phyloP scores from a whole-genome alignment of 441 rosid genomes.

The Flueggea neowawraea region DNA sequence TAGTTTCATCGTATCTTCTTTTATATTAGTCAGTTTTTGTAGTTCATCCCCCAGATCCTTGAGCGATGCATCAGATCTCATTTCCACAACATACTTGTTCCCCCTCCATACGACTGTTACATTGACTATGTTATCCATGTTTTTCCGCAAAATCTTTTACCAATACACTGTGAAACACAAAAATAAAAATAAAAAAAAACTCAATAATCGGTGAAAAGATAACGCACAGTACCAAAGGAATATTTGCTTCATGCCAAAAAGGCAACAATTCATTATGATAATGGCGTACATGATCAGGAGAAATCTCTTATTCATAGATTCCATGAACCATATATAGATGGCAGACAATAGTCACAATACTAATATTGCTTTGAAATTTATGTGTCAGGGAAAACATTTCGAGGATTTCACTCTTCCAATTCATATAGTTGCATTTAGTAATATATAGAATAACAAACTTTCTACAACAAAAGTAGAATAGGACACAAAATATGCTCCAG shows the following conservation, averaged over 20 bases:
- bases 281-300: background rate
- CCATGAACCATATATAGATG: too few relatives aligned
- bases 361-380: too few relatives aligned
- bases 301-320: background rate
- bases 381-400: too few relatives aligned
- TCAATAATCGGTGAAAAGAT: too few relatives aligned
- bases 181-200: background rate
- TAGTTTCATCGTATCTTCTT: slow-evolving; percentile 71
- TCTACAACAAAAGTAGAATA: too few relatives aligned
- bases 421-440: too few relatives aligned
- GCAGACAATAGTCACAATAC: too few relatives aligned
- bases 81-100: slow-evolving; percentile 51
- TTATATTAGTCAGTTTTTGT: slow-evolving; percentile 63
- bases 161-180: background rate
- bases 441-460: too few relatives aligned
- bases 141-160: slow-evolving; percentile 37
- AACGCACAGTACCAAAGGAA: too few relatives aligned
- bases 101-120: slow-evolving; percentile 75
- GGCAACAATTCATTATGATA: background rate
- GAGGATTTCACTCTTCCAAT: too few relatives aligned
- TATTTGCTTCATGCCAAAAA: slow-evolving; percentile 1
- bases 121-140: slow-evolving; percentile 26
- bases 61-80: slow-evolving; percentile 48
- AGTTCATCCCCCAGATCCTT: slow-evolving; percentile 73
- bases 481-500: too few relatives aligned